Evolutionary conservation across 2,329 filamentous ascomycete genomes (phyloP), one percentile per base, ranked within the genome.

Genomic region (Ceratocystiopsis minuta): DNA sequence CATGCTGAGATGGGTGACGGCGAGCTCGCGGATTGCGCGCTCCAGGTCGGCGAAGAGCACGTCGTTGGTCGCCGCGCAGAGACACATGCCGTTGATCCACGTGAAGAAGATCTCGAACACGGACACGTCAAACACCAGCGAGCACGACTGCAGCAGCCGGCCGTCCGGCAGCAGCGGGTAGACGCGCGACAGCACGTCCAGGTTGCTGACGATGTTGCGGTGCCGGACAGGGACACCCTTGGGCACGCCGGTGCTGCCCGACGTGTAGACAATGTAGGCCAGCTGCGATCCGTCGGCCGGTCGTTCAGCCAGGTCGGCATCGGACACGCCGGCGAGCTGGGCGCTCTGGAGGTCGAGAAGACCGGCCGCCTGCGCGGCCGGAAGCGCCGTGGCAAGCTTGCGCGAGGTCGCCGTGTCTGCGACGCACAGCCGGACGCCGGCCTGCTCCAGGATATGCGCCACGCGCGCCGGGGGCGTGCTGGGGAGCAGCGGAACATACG

Each of bases 51-150:
- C 66, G 51, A 88, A 84, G 0, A 92, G 59, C 2, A 73, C 68
- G 50, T 90, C 80, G 49, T 87, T 86, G 0, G 66, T 70, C 0
- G 76, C 79, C 2, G 80, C 73, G 53, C 82, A 93, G 13, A 94
- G 64, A 46, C 78, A 80, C 64, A 88, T 83, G 4, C 84, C 84
- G 32, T 68, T 67, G 38, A 72, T 70, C 80, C 85, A 92, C 0
- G 84, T 66, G 51, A 84, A 92, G 55, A 93, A 88, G 14, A 92
- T 87, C 52, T 93, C 86, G 54, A 92, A 92, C 0, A 92, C 80
- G 0, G 84, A 92, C 2, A 92, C 77, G 53, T 92, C 83, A 53
- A 92, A 93, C 0, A 79, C 80, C 53, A 86, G 81, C 0, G 83
- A 88, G 53, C 81, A 92, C 2, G 81, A 75, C 57, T 93, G 86